Evolutionary conservation across 306 rosid genomes (phyloP), one percentile per base, ranked within the genome.

Genomic region (Cicer arietinum): DNA sequence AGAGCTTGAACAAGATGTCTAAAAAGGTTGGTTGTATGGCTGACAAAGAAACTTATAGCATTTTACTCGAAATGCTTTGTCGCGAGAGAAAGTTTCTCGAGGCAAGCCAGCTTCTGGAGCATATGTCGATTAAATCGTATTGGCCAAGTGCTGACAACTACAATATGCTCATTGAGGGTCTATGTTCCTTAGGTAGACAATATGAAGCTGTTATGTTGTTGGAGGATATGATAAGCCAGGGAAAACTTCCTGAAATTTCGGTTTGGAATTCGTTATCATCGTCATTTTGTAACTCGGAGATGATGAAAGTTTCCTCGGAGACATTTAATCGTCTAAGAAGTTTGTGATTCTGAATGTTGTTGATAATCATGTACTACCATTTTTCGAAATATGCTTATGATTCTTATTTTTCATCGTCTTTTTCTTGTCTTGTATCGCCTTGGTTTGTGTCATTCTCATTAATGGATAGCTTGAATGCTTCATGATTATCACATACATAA

Each of bases 181-280:
- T 86, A 67, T 86, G 87, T 62, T 78, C 82, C 48, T 4, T 62
- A 41, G 86, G 84, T 10, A 71, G 84, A 54, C 87, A 84, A 68
- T 86, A 81, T 66, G 87, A 86, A 71, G 90, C 90, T 47, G 82
- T 84, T 41, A 81, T 81, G 82, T 84, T 87, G 87, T 72, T 86
- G 74, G 90, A 86, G 67, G 90, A 86, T 73, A 86, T 86, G 90
- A 61, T 84, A 47, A 86, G 90, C 51, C 90, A 84, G 47, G 86
- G 90, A 16, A 86, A 75, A 74, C 54, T 75, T 72, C 87, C 90
- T 57, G 82, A 84, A 68, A 56, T 17, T 74, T 75, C 58, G 45
- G 84, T 84, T 3, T 86, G 86, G 87, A 41, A 56, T 69, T 81
- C 84, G 18, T 77, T 86, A 81, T 69, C 60, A 22, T 79, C 76